These are phyloP conservation scores for Arabidopsis arenosa DNA, from an alignment of 345 rosid genomes.

Conservation along the genomic window DNA sequence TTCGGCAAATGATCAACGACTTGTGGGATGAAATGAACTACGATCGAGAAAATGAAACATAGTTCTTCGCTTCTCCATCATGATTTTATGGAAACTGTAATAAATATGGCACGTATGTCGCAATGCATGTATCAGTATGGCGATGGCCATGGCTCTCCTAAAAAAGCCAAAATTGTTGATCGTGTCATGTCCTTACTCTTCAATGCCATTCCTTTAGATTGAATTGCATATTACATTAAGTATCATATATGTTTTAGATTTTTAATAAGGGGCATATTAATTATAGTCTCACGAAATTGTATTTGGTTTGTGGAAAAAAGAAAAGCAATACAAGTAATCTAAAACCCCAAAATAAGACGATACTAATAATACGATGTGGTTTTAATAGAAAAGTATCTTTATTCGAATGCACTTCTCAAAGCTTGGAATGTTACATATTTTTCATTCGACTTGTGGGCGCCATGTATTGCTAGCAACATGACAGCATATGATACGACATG, in stretches of 20 bases:
- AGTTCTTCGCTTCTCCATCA: not conserved
- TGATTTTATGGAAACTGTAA: constrained; percentile 14
- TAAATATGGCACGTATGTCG: constrained; percentile 47
- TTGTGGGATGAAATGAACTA: constrained; percentile 54
- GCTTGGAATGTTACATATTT: not conserved
- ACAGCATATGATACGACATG: not conserved
- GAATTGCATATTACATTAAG: not conserved
- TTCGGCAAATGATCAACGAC: constrained; percentile 34
- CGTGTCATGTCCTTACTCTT: constrained; percentile 34
- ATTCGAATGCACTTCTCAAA: not conserved
- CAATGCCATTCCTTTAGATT: constrained; percentile 31
- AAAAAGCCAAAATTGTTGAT: constrained; percentile 32
- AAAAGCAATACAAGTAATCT: too few relatives aligned
- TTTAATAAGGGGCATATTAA: too few relatives aligned
- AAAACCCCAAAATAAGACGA: not conserved
- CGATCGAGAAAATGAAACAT: constrained; percentile 2
- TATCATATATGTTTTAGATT: not conserved
- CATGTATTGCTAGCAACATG: not conserved
- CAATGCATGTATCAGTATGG: constrained; percentile 48
- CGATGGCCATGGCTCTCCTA: constrained; percentile 47
- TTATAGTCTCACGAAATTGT: constrained; percentile 1
- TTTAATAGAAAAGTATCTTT: not conserved
- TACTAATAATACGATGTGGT: not conserved
- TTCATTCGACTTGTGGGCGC: not conserved
- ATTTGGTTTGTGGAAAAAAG: not conserved